phyloP scores from a whole-genome alignment of 208 protist genomes.

The Acanthamoeba lenticulata region DNA sequence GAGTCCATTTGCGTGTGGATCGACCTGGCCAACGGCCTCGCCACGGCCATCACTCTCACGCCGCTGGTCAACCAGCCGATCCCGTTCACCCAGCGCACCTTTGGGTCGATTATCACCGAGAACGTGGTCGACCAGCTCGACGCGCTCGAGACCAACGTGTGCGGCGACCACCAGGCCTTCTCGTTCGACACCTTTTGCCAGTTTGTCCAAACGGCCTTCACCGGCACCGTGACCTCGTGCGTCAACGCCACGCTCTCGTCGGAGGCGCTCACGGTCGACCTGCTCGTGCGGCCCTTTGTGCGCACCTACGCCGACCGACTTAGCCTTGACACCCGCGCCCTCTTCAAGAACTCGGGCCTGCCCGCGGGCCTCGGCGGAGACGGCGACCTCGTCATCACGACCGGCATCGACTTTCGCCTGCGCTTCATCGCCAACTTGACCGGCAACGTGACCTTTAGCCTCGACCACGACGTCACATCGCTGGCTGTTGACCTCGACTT shows the following conservation, averaged over 20 bases:
- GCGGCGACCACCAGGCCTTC: not conserved
- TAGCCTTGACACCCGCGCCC: not conserved
- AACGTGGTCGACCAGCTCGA: not conserved
- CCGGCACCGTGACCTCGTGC: conserved; percentile 12
- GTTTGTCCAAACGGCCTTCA: not conserved
- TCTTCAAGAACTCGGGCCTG: not conserved
- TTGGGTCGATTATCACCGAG: not conserved
- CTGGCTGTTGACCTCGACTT: not conserved
- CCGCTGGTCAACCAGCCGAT: not conserved
- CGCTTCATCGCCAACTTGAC: not conserved
- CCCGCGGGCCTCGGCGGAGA: not conserved
- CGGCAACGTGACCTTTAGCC: not conserved
- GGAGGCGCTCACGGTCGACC: not conserved
- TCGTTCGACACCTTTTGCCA: not conserved
- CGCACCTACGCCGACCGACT: conserved; percentile 13
- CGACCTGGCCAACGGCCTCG: not conserved
- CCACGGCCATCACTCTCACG: not conserved
- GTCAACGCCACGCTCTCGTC: not conserved
- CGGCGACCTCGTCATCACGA: not conserved
- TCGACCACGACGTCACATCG: conserved; percentile 9
- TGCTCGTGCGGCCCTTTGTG: conserved; percentile 3
- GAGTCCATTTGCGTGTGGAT: conserved; percentile 42
- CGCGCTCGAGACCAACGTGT: not conserved
- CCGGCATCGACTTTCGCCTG: not conserved
- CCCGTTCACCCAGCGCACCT: conserved; percentile 18